phyloP scores from a whole-genome alignment of 768 basidiomycete species.

The Lepiota brunneoincarnata region DNA sequence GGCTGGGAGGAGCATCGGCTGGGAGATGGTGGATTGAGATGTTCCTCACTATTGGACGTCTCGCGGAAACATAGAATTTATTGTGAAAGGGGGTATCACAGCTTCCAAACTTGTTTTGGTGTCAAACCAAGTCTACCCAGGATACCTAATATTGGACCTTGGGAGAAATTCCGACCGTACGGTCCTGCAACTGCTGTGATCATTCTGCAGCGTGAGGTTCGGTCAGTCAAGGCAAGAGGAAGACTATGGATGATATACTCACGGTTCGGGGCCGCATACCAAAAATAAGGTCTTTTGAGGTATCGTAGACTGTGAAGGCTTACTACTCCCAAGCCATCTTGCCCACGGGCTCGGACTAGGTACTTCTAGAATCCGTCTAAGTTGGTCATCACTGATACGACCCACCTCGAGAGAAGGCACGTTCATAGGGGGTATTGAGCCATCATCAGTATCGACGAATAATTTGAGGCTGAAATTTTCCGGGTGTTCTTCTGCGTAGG shows the following conservation, averaged over 20 bases:
- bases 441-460: conserved; percentile 57
- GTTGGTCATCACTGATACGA: conserved; percentile 48
- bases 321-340: conserved; percentile 24
- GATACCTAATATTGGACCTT: conserved; percentile 67
- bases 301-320: conserved; percentile 15
- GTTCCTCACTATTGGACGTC: neutral
- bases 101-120: conserved; percentile 66
- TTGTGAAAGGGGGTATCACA: conserved; percentile 32
- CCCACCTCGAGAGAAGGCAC: conserved; percentile 37
- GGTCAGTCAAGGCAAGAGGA: neutral
- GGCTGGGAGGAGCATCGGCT: conserved; percentile 77
- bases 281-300: conserved; percentile 57
- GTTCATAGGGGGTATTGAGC: conserved; percentile 18
- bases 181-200: conserved; percentile 72
- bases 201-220: conserved; percentile 51
- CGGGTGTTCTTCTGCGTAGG: conserved; percentile 48
- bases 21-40: conserved; percentile 50
- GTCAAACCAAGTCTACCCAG: conserved; percentile 62
- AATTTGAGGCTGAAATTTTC: conserved; percentile 54
- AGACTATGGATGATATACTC: conserved; percentile 24
- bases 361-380: conserved; percentile 41
- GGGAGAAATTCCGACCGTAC: conserved; percentile 71
- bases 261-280: conserved; percentile 86
- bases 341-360: conserved; percentile 30
- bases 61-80: neutral